Conservation (phyloP, 352 stramenopile species). For the Halophytophthora polymorphica region DNA sequence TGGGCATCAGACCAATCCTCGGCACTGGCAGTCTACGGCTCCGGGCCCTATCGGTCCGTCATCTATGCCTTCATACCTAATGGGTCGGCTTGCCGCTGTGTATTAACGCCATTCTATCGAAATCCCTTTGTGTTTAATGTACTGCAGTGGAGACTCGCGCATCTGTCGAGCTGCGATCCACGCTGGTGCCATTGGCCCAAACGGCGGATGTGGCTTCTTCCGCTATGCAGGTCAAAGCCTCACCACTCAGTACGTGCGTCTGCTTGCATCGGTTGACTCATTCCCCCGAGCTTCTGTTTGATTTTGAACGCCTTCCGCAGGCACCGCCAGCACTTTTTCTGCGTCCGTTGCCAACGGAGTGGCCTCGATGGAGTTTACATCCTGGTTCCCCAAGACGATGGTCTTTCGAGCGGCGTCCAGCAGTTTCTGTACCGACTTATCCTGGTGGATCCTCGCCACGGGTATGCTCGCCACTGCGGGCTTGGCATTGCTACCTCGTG, state of each 20-base stretch:
- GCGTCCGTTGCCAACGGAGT: conserved; percentile 52
- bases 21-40: conserved; percentile 64
- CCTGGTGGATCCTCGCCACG: conserved; percentile 60
- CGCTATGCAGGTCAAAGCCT: conserved; percentile 39
- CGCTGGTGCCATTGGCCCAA: conserved; percentile 59
- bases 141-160: conserved; percentile 59
- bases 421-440: conserved; percentile 63
- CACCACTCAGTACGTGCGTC: background rate
- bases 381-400: conserved; percentile 84
- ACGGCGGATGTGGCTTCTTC: conserved; percentile 70
- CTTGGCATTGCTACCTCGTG: conserved; percentile 46
- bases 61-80: no score
- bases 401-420: conserved; percentile 61
- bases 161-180: conserved; percentile 82
- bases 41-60: conserved; percentile 53
- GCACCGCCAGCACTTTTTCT: conserved; percentile 42
- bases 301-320: conserved; percentile 17
- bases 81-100: background rate
- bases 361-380: conserved; percentile 39
- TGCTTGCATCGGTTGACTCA: background rate
- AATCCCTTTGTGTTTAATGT: background rate
- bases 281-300: background rate
- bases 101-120: background rate
- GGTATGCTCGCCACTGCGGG: conserved; percentile 37
- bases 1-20: conserved; percentile 52